Conservation (phyloP, 164 flowering plant genomes). For the Platanus orientalis region DNA sequence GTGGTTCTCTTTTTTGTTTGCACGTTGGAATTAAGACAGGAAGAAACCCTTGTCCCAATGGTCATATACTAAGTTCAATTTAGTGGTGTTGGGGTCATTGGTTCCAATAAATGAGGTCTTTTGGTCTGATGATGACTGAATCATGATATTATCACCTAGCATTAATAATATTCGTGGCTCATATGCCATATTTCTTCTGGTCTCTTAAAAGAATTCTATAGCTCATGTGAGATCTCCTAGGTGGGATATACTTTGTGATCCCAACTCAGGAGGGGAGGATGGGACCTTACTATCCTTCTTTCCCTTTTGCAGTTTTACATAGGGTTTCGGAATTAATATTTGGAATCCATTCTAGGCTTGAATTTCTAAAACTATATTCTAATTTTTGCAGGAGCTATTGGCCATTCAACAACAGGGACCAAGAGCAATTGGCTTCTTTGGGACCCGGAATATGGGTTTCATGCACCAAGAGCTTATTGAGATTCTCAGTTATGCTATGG, state of each 20-base stretch:
- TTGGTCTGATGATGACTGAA: not conserved
- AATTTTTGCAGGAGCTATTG: constrained; percentile 64
- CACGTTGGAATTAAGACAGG: not conserved
- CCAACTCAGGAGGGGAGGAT: not conserved
- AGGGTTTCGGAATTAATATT: not conserved
- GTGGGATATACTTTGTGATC: too few species aligned
- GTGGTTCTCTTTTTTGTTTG: too few species aligned
- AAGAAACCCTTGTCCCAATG: not conserved
- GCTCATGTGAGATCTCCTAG: not conserved
- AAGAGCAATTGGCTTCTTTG: constrained; percentile 92
- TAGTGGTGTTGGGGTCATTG: not conserved
- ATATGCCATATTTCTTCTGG: not conserved
- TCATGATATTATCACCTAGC: not conserved
- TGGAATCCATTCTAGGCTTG: not conserved
- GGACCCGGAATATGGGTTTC: constrained; percentile 97
- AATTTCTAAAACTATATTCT: not conserved
- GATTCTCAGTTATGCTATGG: constrained; percentile 98
- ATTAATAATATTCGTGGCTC: not conserved
- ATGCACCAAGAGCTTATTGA: constrained; percentile 98
- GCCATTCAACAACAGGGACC: constrained; percentile 99
- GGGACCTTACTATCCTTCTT: not conserved
- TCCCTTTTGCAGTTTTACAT: not conserved
- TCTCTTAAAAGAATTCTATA: not conserved
- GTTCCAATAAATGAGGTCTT: not conserved
- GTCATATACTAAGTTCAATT: not conserved